Percentiles rank a stretch among this genome's conserved stretches.
phyloP scores from a whole-genome alignment of 2,329 filamentous ascomycete species.

The Thermomyces lanuginosus region DNA sequence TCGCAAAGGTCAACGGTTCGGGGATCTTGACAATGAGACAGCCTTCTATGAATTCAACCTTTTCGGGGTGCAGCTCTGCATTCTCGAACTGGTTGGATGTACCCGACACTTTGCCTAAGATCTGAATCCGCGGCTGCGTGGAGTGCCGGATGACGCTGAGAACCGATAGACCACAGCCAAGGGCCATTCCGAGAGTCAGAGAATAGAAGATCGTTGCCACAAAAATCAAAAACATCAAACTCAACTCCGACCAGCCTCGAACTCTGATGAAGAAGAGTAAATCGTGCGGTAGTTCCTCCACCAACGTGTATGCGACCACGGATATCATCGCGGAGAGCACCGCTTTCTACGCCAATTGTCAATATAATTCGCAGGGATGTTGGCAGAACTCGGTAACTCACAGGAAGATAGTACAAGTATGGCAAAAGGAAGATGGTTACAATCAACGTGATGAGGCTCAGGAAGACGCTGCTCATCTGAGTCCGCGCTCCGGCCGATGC shows the following conservation, averaged over 20 bases:
- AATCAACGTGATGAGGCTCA: slow-evolving; percentile 67
- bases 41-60: slow-evolving; percentile 76
- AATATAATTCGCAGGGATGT: not conserved
- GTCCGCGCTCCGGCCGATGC: slow-evolving; percentile 79
- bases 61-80: slow-evolving; percentile 54
- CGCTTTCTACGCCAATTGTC: slow-evolving; percentile 49
- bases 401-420: slow-evolving; percentile 90
- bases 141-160: slow-evolving; percentile 79
- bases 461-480: slow-evolving; percentile 79
- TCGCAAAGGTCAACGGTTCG: slow-evolving; percentile 90
- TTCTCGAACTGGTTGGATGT: slow-evolving; percentile 68
- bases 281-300: slow-evolving; percentile 90
- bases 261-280: slow-evolving; percentile 78
- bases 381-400: slow-evolving; percentile 33
- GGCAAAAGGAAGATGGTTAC: slow-evolving; percentile 70
- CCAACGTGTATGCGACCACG: slow-evolving; percentile 82
- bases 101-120: slow-evolving; percentile 73
- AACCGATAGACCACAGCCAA: slow-evolving; percentile 80
- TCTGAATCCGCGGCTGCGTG: slow-evolving; percentile 87
- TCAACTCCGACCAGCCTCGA: slow-evolving; percentile 68
- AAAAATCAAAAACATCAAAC: slow-evolving; percentile 81
- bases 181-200: slow-evolving; percentile 78
- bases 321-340: slow-evolving; percentile 88
- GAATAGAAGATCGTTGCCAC: slow-evolving; percentile 89
- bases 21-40: slow-evolving; percentile 95